Evolutionary conservation across 805 yeast species (phyloP), one percentile per base, ranked within the genome.

Genomic region (Torulaspora franciscae): DNA sequence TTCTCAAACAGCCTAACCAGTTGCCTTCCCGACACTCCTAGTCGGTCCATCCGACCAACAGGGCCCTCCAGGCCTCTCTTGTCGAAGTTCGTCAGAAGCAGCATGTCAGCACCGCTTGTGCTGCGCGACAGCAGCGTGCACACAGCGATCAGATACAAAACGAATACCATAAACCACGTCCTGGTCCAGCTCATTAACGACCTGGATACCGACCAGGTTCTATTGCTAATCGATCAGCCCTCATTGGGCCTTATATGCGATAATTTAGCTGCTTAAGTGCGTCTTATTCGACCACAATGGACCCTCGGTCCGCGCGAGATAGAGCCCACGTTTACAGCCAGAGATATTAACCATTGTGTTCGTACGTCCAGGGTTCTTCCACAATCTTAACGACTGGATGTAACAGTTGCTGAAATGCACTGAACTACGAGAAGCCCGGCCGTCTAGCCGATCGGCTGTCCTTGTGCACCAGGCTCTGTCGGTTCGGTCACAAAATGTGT

Each of bases 1-100:
- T 28, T 40, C 33, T 47, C 41, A 45, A 51, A 55, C 28, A 48
- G 46, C 5, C 44, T 19, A 13, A 52, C 17, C 14, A 56, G 33
- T 10, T 41, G 40, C 2, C 26, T 17, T 11, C 60, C 58, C n/a
- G 52, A 40, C 7, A 56, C 15, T 3, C 58, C 58, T 29, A 54
- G 30, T 3, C 43, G 40, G 4, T 39, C 41, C 23, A 43, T 10
- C 11, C 33, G 40, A 2, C 7, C 11, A 7, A 7, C 37, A 1
- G 15, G 27, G n/a, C 33, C 33, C 4, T 32, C 32, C 19, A 30
- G 26, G 9, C 25, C 36, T 33, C 49, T 40, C 14, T 36, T 42
- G 11, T 40, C 43, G 15, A 46, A 11, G n/a, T 32, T 17, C 15
- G 43, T 36, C 9, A 42, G 43, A 24, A 46, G 30, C 43, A 45